A percentile compares a stretch with the other conserved stretches of the same genome.
These are phyloP conservation scores for Globisporangium recalcitrans DNA, from an alignment of 352 stramenopile species.

Conservation along the genomic window DNA sequence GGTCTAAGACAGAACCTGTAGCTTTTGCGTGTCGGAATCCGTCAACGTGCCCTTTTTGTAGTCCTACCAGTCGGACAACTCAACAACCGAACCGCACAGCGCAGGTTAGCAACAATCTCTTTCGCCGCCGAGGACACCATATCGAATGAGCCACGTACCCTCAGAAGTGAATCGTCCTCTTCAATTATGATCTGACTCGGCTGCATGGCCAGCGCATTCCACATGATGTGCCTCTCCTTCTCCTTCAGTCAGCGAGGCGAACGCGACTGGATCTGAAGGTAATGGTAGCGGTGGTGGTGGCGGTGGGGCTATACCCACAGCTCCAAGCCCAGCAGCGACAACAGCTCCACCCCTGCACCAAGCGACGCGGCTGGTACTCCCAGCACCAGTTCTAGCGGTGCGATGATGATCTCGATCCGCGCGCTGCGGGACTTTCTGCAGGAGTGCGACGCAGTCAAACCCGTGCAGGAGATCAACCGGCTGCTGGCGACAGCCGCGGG, in stretches of 20 bases:
- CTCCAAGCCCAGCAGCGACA: background rate
- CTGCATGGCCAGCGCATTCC: conserved; percentile 37
- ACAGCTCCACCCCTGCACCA: background rate
- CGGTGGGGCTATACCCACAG: no score
- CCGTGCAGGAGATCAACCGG: conserved; percentile 44
- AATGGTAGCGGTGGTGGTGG: no score
- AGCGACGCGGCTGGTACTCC: background rate
- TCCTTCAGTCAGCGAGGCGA: background rate
- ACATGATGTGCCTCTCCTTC: conserved; percentile 19
- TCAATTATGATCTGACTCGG: conserved; percentile 35
- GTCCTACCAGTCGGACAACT: conserved; percentile 20
- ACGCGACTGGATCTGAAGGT: background rate
- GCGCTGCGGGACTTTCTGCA: conserved; percentile 39
- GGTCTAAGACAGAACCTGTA: no score
- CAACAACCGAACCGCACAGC: no score
- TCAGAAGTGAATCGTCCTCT: conserved; percentile 36
- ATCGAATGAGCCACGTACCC: conserved; percentile 20
- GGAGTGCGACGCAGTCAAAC: conserved; percentile 40
- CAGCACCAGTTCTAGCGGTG: background rate
- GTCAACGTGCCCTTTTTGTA: conserved; percentile 25
- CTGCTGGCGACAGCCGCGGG: conserved; percentile 30
- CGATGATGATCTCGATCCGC: conserved; percentile 54
- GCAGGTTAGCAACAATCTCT: no score
- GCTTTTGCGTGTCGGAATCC: background rate
- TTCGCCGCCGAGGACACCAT: no score